phyloP scores from a whole-genome alignment of 257 asterid genomes.

The Solanum corneliomulleri region DNA sequence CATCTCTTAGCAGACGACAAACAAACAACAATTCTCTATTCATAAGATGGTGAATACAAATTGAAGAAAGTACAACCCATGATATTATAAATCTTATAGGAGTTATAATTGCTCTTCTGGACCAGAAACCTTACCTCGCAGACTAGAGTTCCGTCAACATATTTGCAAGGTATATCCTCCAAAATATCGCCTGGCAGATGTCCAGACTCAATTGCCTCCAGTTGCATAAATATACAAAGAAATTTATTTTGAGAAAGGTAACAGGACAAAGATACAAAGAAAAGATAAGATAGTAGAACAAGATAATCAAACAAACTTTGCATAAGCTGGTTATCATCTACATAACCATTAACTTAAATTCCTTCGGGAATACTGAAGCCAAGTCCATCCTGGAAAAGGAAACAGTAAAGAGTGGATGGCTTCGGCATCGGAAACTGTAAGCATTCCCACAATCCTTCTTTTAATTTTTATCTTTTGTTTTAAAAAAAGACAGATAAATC shows the following conservation, averaged over 20 bases:
- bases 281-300: neutral
- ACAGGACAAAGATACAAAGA: neutral
- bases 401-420: neutral
- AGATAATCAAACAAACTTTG: neutral
- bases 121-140: conserved; percentile 60
- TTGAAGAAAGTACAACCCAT: neutral
- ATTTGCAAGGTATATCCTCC: conserved; percentile 90
- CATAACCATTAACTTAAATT: neutral
- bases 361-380: neutral
- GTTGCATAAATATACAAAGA: conserved; percentile 2
- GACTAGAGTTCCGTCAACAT: conserved; percentile 55
- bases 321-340: neutral
- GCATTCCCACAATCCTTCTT: neutral
- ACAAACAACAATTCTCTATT: neutral
- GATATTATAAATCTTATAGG: neutral
- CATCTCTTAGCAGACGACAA: neutral
- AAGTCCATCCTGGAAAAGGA: neutral
- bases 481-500: neutral
- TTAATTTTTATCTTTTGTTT: neutral
- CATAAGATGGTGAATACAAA: neutral
- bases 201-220: conserved; percentile 93
- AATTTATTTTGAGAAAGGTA: neutral
- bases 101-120: neutral
- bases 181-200: conserved; percentile 80
- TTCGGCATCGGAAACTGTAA: neutral